Conservation (phyloP, 176 grass and related monocot genomes). For the Tillandsia leiboldiana region DNA sequence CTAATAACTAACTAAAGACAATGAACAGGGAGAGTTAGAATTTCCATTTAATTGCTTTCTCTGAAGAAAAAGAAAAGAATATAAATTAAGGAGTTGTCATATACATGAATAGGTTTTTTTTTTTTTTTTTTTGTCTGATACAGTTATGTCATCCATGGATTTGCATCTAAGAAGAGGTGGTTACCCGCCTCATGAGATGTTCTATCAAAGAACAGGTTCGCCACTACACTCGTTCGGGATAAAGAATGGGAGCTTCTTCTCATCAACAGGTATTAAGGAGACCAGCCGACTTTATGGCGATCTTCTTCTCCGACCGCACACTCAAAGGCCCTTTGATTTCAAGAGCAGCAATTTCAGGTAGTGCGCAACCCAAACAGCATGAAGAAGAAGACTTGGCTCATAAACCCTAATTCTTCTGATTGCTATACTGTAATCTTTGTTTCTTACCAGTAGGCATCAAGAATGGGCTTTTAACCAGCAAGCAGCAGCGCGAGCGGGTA, state of each 20-base stretch:
- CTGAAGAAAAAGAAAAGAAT: no score
- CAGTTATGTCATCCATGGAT: conserved; percentile 72
- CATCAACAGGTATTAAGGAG: conserved; percentile 28
- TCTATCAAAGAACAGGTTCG: conserved; percentile 54
- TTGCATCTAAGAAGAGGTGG: conserved; percentile 74
- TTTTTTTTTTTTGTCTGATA: neutral
- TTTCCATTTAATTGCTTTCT: no score
- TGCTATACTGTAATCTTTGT: neutral
- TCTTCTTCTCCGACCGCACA: conserved; percentile 32
- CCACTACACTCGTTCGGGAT: conserved; percentile 14
- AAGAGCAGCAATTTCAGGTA: conserved; percentile 55
- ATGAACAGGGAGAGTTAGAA: no score
- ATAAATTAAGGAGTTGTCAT: no score
- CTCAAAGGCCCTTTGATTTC: conserved; percentile 39
- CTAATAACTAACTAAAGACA: no score
- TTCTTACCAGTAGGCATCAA: conserved; percentile 33
- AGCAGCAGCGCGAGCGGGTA: conserved; percentile 9
- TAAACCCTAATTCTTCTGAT: conserved; percentile 35
- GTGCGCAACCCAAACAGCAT: no score
- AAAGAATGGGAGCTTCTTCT: conserved; percentile 33
- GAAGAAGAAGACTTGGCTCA: neutral
- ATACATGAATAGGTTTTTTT: neutral
- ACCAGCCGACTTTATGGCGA: conserved; percentile 39
- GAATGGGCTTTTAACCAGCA: conserved; percentile 57
- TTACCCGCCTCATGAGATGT: conserved; percentile 54